Evolutionary conservation across 345 rosid genomes (phyloP).

Genomic region (Cardiospermum halicacabum): DNA sequence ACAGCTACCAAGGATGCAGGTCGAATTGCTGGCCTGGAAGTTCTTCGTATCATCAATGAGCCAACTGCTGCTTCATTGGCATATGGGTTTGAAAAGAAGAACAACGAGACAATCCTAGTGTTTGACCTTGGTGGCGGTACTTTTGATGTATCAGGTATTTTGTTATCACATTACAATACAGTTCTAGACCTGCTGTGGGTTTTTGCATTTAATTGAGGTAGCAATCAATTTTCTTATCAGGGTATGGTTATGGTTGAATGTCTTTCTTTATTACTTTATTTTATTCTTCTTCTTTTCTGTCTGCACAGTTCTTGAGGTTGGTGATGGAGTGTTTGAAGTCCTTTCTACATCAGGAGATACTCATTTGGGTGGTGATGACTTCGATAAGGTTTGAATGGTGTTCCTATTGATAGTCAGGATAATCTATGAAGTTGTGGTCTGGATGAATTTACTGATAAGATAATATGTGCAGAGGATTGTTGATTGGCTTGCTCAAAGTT

Average conservation of each 20-base stretch:
- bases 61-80: conserved; percentile 99
- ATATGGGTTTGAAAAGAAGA: conserved; percentile 93
- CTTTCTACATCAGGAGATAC: conserved; percentile 98
- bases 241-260: neutral
- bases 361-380: conserved; percentile 99
- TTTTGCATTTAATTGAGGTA: neutral
- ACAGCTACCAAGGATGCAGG: conserved; percentile 99
- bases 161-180: neutral
- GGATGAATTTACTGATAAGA: neutral
- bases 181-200: neutral
- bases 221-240: neutral
- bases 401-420: neutral
- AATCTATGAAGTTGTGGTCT: neutral
- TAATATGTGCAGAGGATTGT: conserved; percentile 68
- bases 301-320: conserved; percentile 90
- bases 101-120: conserved; percentile 89
- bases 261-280: neutral
- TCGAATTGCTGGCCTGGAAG: conserved; percentile 75
- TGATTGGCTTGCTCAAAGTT: conserved; percentile 81
- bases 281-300: neutral
- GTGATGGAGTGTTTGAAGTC: conserved; percentile 99
- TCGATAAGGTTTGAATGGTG: conserved; percentile 63
- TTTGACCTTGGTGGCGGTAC: conserved; percentile 99
- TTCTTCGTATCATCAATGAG: conserved; percentile 91
- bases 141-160: conserved; percentile 93